Percentiles rank a stretch among this genome's conserved stretches.
phyloP scores from a whole-genome alignment of 305 asterid species.

The Solanum hybrid region DNA sequence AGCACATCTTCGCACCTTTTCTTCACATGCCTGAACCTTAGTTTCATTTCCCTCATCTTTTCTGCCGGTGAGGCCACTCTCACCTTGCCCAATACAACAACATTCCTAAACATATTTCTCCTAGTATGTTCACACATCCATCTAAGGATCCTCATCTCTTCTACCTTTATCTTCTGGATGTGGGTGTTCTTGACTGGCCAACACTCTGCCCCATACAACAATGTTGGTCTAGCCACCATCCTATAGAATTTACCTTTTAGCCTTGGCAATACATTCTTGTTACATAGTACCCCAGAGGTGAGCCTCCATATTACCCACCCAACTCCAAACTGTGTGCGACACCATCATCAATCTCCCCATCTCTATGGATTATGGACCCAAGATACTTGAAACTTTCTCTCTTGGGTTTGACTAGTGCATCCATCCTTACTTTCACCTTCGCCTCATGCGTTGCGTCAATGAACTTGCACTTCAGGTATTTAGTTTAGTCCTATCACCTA shows the following conservation, averaged over 20 bases:
- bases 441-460: neutral
- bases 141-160: neutral
- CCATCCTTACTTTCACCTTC: neutral
- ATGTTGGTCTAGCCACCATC: neutral
- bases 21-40: neutral
- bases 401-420: neutral
- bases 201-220: neutral
- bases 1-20: neutral
- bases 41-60: neutral
- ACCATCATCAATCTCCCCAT: neutral
- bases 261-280: neutral
- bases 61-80: neutral
- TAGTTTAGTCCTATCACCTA: neutral
- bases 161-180: neutral
- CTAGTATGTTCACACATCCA: neutral
- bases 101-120: neutral
- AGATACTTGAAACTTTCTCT: neutral
- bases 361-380: neutral
- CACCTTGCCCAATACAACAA: neutral
- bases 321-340: neutral
- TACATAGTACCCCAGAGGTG: neutral
- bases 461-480: neutral
- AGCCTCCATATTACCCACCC: neutral
- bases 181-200: neutral
- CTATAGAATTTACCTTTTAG: neutral